Percentiles rank a stretch among this genome's conserved stretches.
phyloP scores from a whole-genome alignment of 1,284 basidiomycete genomes.

The Ceratobasidium sp. region DNA sequence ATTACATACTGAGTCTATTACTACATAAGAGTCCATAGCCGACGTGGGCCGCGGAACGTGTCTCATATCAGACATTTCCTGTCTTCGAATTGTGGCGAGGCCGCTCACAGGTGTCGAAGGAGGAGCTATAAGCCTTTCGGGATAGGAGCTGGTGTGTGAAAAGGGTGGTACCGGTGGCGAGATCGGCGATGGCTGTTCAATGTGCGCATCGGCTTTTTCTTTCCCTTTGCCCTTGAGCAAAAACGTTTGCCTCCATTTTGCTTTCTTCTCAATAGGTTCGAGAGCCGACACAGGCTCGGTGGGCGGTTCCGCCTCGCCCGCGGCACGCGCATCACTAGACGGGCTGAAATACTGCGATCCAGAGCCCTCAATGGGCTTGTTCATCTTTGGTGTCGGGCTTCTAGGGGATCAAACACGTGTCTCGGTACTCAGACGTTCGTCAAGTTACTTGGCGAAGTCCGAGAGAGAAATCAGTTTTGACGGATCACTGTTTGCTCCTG shows the following conservation, averaged over 20 bases:
- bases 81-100: neutral
- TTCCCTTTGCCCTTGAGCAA: conserved; percentile 7
- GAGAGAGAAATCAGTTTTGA: too few species aligned
- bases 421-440: too few species aligned
- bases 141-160: neutral
- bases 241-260: conserved; percentile 18
- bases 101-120: neutral
- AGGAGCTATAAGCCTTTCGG: neutral
- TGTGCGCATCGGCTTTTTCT: neutral
- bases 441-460: too few species aligned
- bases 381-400: neutral
- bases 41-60: neutral
- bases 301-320: neutral
- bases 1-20: neutral
- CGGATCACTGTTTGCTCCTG: too few species aligned
- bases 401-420: too few species aligned
- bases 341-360: neutral
- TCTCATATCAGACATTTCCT: neutral
- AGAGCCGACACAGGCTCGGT: neutral
- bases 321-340: neutral
- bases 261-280: neutral
- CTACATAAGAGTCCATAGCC: neutral
- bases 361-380: neutral
- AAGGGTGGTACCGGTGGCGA: neutral
- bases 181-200: conserved; percentile 5